A percentile compares a stretch with the other conserved stretches of the same genome.
Conservation (phyloP, 2,329 filamentous ascomycete species). For the Venturia pyrina region DNA sequence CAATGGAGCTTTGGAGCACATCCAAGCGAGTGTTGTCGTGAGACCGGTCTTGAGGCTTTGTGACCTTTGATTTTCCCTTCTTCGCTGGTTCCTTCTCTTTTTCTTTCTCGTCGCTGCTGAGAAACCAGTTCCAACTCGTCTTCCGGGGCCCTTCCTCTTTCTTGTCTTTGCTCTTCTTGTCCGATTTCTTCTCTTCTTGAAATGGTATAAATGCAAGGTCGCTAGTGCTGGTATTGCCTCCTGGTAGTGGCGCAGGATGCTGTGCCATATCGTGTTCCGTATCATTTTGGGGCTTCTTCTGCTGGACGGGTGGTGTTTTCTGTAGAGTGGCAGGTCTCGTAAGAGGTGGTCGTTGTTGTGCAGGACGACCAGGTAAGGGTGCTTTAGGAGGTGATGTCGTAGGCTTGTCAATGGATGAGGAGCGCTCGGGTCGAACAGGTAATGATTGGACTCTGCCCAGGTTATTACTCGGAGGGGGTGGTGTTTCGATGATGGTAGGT, state of each 20-base stretch:
- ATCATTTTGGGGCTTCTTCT: conserved; percentile 26
- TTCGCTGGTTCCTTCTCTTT: conserved; percentile 42
- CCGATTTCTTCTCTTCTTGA: conserved; percentile 60
- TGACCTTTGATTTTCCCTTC: conserved; percentile 46
- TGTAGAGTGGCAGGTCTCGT: conserved; percentile 11
- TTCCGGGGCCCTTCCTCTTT: conserved; percentile 60
- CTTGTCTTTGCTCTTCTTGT: conserved; percentile 59
- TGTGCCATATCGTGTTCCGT: conserved; percentile 53
- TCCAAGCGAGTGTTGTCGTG: conserved; percentile 80
- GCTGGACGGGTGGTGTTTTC: conserved; percentile 31
- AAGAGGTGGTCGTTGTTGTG: conserved; percentile 12
- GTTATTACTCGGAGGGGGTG: conserved; percentile 28
- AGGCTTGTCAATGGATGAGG: conserved; percentile 30
- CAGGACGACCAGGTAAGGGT: conserved; percentile 18
- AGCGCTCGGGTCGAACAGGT: conserved; percentile 37
- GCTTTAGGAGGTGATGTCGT: conserved; percentile 20
- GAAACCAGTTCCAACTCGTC: conserved; percentile 75
- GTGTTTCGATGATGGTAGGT: conserved; percentile 57
- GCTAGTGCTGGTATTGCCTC: conserved; percentile 63
- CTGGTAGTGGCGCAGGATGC: conserved; percentile 58
- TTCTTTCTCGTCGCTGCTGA: conserved; percentile 59
- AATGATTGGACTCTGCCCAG: conserved; percentile 2
- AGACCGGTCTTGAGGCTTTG: conserved; percentile 50
- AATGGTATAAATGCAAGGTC: conserved; percentile 70
- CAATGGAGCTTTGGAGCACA: conserved; percentile 78